Conservation (phyloP, 208 protist genomes). For the Herpetomonas samuelpessoai region DNA sequence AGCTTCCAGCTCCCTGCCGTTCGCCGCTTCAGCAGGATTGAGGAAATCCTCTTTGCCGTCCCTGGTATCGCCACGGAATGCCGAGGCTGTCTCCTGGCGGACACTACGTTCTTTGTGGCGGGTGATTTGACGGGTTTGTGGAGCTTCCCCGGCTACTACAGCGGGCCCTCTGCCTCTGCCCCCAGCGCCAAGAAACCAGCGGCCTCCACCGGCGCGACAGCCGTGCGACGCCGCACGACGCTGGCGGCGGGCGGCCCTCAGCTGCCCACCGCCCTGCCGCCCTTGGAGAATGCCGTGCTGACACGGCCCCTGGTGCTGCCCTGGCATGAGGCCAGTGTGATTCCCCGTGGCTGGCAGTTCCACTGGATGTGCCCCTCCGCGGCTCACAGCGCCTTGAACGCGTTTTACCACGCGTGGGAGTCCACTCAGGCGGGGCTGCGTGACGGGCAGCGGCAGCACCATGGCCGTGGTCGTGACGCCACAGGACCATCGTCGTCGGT, state of each 20-base stretch:
- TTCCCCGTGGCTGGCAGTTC: slow-evolving; percentile 53
- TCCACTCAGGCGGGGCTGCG: not conserved
- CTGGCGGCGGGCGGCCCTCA: not conserved
- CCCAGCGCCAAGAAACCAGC: not conserved
- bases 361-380: slow-evolving; percentile 62
- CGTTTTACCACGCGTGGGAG: slow-evolving; percentile 23
- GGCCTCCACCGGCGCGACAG: not conserved
- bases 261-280: slow-evolving; percentile 5
- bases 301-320: slow-evolving; percentile 48
- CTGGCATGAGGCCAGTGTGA: slow-evolving; percentile 31
- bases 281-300: slow-evolving; percentile 28
- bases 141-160: slow-evolving; percentile 20
- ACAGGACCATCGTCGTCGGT: too few species aligned
- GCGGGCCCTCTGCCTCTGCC: not conserved
- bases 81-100: slow-evolving; percentile 80
- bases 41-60: slow-evolving; percentile 88
- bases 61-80: slow-evolving; percentile 85
- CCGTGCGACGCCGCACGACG: not conserved
- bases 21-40: slow-evolving; percentile 72
- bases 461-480: slow-evolving; percentile 2
- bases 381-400: slow-evolving; percentile 34
- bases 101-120: slow-evolving; percentile 83
- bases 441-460: slow-evolving; percentile 2
- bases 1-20: slow-evolving; percentile 35
- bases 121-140: slow-evolving; percentile 74